phyloP scores from a whole-genome alignment of 2,329 filamentous ascomycete species.

The Ophiostoma himal-ulmi region DNA sequence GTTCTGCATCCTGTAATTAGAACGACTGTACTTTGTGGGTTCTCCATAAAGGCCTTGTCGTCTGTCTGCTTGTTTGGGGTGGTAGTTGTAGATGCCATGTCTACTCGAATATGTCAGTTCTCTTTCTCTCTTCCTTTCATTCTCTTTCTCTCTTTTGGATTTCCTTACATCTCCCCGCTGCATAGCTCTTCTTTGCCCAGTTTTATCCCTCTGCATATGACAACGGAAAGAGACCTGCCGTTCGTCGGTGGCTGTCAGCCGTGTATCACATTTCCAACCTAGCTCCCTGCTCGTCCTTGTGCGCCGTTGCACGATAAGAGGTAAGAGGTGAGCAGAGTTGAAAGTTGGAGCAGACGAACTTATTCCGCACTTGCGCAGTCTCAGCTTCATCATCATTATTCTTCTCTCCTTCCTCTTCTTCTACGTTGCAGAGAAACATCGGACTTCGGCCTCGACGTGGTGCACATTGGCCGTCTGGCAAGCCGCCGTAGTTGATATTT shows the following conservation, averaged over 20 bases:
- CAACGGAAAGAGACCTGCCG: slow-evolving; percentile 5
- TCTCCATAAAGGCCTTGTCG: no score
- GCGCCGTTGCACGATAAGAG: background rate
- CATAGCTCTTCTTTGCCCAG: background rate
- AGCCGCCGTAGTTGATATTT: background rate
- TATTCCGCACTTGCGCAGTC: background rate
- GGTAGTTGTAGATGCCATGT: no score
- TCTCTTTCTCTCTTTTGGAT: background rate
- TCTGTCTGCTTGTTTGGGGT: no score
- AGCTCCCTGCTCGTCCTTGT: background rate
- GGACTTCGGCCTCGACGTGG: background rate
- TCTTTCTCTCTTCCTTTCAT: no score
- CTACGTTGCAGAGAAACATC: background rate
- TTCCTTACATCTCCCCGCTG: background rate
- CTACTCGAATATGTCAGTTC: no score
- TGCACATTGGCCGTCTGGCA: background rate
- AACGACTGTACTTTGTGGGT: no score
- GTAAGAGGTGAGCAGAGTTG: background rate
- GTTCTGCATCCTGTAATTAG: background rate
- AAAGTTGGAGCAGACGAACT: background rate
- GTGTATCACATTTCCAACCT: background rate
- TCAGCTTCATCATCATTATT: background rate
- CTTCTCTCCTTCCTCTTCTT: no score
- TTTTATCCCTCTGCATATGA: background rate
- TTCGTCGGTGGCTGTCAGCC: slow-evolving; percentile 11